phyloP scores from a whole-genome alignment of 1,284 basidiomycete genomes.

The Ganoderma multipileum region DNA sequence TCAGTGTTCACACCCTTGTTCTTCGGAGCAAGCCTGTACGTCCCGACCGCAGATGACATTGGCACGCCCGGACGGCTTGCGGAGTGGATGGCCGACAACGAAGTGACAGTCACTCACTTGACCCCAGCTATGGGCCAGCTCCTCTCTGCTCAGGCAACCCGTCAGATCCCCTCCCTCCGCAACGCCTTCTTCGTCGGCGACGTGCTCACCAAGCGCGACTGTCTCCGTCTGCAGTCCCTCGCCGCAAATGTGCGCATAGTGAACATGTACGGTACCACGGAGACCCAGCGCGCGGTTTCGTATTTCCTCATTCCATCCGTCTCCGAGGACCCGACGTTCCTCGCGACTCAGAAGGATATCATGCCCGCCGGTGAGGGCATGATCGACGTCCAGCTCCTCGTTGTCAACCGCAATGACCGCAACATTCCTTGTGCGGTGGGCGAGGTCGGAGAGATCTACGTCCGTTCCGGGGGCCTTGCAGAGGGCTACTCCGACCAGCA shows the following conservation, averaged over 20 bases:
- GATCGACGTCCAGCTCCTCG: slow-evolving; percentile 97
- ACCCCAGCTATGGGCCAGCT: slow-evolving; percentile 99
- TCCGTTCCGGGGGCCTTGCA: slow-evolving; percentile 94
- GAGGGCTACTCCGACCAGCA: slow-evolving; percentile 93
- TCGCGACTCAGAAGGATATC: slow-evolving; percentile 95
- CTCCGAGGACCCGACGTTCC: slow-evolving; percentile 86
- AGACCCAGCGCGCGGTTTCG: slow-evolving; percentile 98
- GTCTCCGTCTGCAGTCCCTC: slow-evolving; percentile 92
- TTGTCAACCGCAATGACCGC: slow-evolving; percentile 94
- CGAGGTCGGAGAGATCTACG: slow-evolving; percentile 99
- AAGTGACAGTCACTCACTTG: slow-evolving; percentile 93
- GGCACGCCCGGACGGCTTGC: slow-evolving; percentile 96
- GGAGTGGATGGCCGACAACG: slow-evolving; percentile 96
- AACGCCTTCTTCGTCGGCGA: slow-evolving; percentile 99
- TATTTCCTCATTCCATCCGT: slow-evolving; percentile 95
- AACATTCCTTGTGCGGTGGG: slow-evolving; percentile 92
- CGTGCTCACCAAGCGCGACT: slow-evolving; percentile 98
- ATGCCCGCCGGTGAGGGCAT: slow-evolving; percentile 99
- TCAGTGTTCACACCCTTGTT: slow-evolving; percentile 98
- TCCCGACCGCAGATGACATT: slow-evolving; percentile 97
- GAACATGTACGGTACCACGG: slow-evolving; percentile 99
- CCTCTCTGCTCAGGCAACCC: slow-evolving; percentile 93
- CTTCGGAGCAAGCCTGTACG: slow-evolving; percentile 95
- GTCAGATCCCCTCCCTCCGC: slow-evolving; percentile 85
- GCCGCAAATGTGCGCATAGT: slow-evolving; percentile 94